A percentile compares a stretch with the other conserved stretches of the same genome.
Evolutionary conservation across 495 filamentous ascomycete genomes (phyloP).

Genomic region (Penicillium canescens): DNA sequence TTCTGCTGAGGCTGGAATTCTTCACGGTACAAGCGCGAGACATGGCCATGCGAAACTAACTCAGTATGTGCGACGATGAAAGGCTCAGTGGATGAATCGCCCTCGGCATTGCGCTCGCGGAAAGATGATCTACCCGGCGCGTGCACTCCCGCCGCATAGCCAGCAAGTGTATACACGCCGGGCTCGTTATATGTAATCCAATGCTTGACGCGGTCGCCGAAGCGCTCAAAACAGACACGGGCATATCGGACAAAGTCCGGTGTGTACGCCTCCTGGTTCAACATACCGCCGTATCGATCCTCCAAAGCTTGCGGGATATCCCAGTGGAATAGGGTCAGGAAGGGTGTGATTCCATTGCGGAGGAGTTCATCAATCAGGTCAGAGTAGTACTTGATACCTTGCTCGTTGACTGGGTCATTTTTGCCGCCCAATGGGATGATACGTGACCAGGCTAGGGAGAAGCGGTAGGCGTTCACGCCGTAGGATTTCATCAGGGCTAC

Average conservation of each 20-base stretch:
- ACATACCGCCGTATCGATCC: conserved; percentile 47
- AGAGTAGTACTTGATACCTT: conserved; percentile 46
- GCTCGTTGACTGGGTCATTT: conserved; percentile 38
- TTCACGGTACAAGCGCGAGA: conserved; percentile 38
- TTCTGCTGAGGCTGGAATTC: conserved; percentile 43
- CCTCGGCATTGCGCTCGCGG: conserved; percentile 42
- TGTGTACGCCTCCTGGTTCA: conserved; percentile 42
- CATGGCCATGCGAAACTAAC: conserved; percentile 44
- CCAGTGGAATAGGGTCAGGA: conserved; percentile 53
- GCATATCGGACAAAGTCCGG: conserved; percentile 50
- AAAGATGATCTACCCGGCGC: conserved; percentile 47
- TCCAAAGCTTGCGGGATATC: conserved; percentile 47
- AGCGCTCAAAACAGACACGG: conserved; percentile 41
- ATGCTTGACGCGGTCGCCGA: conserved; percentile 47
- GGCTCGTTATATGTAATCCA: conserved; percentile 57
- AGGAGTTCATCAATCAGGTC: conserved; percentile 47
- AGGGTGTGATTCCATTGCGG: conserved; percentile 43
- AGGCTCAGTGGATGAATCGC: conserved; percentile 49
- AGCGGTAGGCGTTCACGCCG: conserved; percentile 66
- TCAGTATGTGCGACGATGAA: conserved; percentile 46
- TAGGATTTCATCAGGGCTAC: conserved; percentile 68
- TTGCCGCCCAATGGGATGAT: conserved; percentile 56
- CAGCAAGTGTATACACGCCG: conserved; percentile 42
- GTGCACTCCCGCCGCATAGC: conserved; percentile 50
- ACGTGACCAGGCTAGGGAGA: conserved; percentile 71